Conservation (phyloP, 768 basidiomycete genomes). For the Suillus variegatus region DNA sequence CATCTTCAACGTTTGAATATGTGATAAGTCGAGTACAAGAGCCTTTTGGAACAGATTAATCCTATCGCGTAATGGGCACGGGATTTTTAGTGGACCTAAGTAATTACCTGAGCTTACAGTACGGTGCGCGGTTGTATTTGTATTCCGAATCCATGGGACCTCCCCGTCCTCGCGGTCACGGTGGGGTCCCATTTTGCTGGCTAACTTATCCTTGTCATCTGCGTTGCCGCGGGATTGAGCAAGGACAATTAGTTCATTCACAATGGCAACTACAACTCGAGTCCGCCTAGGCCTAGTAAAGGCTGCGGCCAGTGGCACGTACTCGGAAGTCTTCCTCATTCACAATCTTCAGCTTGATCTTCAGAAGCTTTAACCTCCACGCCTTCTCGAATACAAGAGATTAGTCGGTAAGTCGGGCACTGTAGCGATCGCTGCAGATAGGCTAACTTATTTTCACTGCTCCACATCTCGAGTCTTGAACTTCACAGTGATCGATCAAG, state of each 20-base stretch:
- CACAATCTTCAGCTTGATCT: not conserved
- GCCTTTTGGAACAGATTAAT: not conserved
- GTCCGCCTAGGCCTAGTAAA: not conserved
- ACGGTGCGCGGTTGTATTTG: too few relatives aligned
- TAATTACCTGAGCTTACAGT: too few relatives aligned
- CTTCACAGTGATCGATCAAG: not conserved
- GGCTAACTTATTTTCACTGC: not conserved
- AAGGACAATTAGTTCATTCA: too few relatives aligned
- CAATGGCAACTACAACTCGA: too few relatives aligned
- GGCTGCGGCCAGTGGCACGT: not conserved
- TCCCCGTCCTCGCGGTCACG: too few relatives aligned
- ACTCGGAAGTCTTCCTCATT: not conserved
- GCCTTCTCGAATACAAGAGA: not conserved
- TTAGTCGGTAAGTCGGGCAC: not conserved
- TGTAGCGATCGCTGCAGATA: not conserved
- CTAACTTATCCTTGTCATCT: too few relatives aligned
- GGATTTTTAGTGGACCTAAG: not conserved
- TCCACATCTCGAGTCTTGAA: not conserved
- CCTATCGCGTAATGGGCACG: not conserved
- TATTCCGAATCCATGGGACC: too few relatives aligned
- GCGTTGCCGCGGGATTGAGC: too few relatives aligned
- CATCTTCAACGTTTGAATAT: conserved; percentile 36
- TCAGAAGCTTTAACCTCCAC: not conserved
- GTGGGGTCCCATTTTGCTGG: too few relatives aligned
- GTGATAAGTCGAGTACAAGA: not conserved